Evolutionary conservation across 352 stramenopile species (phyloP), one percentile per base, ranked within the genome.

Genomic region (Pythium rishiriense): DNA sequence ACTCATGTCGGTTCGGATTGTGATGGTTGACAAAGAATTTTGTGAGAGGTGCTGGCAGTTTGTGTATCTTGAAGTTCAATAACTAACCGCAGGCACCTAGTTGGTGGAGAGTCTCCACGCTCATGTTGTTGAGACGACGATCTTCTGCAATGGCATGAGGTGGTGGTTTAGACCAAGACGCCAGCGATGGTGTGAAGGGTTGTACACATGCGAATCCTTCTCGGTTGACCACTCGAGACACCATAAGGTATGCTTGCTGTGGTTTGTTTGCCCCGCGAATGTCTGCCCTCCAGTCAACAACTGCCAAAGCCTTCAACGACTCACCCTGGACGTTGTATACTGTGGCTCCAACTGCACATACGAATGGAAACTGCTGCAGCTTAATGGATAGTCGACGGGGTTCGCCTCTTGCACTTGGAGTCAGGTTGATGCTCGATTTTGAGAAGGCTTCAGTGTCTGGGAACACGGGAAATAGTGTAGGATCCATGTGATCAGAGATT

Each of bases 231-330:
- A 50, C 53, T 7, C 53, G 39, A 21, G 53, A 61, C 7, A 50
- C 53, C 53, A 61, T 61, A 3, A 61, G 53, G 21, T 61, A 61
- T 24, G 53, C 22, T 61, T 61, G 53, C 22, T 61, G 53, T 25
- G 53, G 53, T 29, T 37, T 33, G 26, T 61, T 61, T 3, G 26
- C 53, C 3, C 39, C 22, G 4, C 35, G 10, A 8, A 41, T 12
- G 3, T 8, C 17, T 37, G 39, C 41, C 25, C 51, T 61, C 39
- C 53, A 50, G 25, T 61, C 53, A 7, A 60, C 39, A 21, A 60
- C 39, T 11, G 37, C 25, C 19, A 60, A 35, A 21, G 52, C 21
- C 25, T 14, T 33, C 2, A 60, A 24, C 21, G 52, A 60, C 33
- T 60, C 52, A 5, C 52, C 52, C 17, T 60, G 52, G 22, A 60